These are phyloP conservation scores for Vitis riparia DNA, from an alignment of 164 flowering plant genomes.

Conservation along the genomic window DNA sequence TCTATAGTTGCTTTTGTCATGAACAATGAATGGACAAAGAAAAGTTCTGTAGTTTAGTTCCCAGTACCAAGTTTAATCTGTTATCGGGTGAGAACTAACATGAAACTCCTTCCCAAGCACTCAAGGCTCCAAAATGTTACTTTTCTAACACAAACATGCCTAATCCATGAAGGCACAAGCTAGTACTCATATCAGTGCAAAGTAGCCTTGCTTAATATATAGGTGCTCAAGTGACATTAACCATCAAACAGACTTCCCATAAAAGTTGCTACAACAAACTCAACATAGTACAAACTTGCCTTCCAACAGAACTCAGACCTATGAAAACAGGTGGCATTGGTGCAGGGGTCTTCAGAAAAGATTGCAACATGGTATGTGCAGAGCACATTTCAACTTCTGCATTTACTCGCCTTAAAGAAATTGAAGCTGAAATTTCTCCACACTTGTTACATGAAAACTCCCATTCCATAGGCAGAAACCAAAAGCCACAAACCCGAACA, in stretches of 20 bases:
- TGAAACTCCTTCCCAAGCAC: too few relatives aligned
- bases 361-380: constrained; percentile 46
- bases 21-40: too few relatives aligned
- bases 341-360: constrained; percentile 36
- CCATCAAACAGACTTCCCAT: not conserved
- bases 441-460: constrained; percentile 77
- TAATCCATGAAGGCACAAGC: not conserved
- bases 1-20: too few relatives aligned
- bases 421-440: constrained; percentile 34
- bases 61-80: too few relatives aligned
- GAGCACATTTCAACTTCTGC: constrained; percentile 41
- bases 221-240: not conserved
- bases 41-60: too few relatives aligned
- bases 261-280: not conserved
- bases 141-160: too few relatives aligned
- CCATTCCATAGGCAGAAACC: constrained; percentile 85
- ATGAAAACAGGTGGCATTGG: constrained; percentile 56
- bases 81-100: too few relatives aligned
- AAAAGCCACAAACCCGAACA: constrained; percentile 81
- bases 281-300: constrained; percentile 37
- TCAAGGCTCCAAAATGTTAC: too few relatives aligned
- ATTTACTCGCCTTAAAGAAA: constrained; percentile 19
- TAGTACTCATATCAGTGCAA: too few relatives aligned
- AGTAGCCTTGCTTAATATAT: not conserved
- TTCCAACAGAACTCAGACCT: constrained; percentile 78